Conservation (phyloP, 2,329 filamentous ascomycete genomes). For the Monilinia aucupariae region DNA sequence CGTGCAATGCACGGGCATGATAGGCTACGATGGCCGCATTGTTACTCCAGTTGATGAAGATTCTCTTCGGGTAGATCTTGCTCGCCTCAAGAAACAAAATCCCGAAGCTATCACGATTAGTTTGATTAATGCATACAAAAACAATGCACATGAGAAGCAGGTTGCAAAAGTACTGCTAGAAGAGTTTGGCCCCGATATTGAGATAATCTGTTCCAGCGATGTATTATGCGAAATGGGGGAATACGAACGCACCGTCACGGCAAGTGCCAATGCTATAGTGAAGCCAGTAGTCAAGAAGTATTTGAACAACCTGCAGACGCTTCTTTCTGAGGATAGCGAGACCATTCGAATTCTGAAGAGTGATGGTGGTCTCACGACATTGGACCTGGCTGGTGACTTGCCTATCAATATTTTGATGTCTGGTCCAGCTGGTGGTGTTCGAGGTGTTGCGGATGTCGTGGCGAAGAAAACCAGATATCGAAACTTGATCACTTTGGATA, state of each 20-base stretch:
- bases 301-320: background rate
- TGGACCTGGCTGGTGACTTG: background rate
- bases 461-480: conserved; percentile 8
- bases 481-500: conserved; percentile 11
- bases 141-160: background rate
- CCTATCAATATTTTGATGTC: conserved; percentile 6
- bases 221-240: conserved; percentile 5
- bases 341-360: conserved; percentile 12
- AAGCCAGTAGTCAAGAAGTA: conserved; percentile 8
- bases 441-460: background rate
- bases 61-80: background rate
- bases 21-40: background rate
- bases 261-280: conserved; percentile 5
- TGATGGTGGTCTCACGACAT: conserved; percentile 12
- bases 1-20: background rate
- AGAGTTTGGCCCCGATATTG: conserved; percentile 3
- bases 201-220: conserved; percentile 13
- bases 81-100: background rate
- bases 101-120: conserved; percentile 10
- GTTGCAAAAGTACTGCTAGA: background rate
- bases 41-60: conserved; percentile 1
- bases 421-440: background rate
- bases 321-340: conserved; percentile 8
- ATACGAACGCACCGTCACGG: conserved; percentile 4
- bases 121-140: conserved; percentile 7